A percentile compares a stretch with the other conserved stretches of the same genome.
Conservation (phyloP, 164 flowering plant genomes). For the Protea cynaroides region DNA sequence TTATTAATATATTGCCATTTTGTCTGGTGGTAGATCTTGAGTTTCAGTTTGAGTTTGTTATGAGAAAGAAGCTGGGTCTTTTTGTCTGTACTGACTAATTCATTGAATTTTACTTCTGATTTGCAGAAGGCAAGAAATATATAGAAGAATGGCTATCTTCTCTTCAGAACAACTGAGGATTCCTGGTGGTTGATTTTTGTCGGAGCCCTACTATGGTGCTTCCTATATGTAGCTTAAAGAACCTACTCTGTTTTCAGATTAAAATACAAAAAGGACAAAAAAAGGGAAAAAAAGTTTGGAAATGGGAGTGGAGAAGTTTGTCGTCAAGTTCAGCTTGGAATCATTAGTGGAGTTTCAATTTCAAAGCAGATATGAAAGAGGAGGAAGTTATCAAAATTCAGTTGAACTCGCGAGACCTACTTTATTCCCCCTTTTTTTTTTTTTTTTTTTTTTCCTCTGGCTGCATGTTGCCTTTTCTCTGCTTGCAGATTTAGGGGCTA, state of each 20-base stretch:
- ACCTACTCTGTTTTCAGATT: neutral
- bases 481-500: neutral
- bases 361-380: neutral
- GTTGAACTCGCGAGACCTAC: no score
- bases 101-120: neutral
- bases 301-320: neutral
- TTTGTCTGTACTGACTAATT: neutral
- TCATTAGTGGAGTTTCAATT: neutral
- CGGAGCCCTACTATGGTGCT: neutral
- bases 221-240: neutral
- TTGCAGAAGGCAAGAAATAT: constrained; percentile 28
- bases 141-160: constrained; percentile 33
- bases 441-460: neutral
- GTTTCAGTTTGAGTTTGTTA: no score
- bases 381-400: no score
- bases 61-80: neutral
- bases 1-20: neutral
- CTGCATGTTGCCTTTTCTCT: neutral
- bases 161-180: constrained; percentile 22
- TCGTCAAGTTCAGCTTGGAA: no score
- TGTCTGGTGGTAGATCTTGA: neutral
- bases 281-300: neutral
- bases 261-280: neutral
- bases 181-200: neutral
- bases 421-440: no score